Evolutionary conservation across 2,329 filamentous ascomycete genomes (phyloP), one percentile per base, ranked within the genome.

Genomic region (Xylaria arbuscula): DNA sequence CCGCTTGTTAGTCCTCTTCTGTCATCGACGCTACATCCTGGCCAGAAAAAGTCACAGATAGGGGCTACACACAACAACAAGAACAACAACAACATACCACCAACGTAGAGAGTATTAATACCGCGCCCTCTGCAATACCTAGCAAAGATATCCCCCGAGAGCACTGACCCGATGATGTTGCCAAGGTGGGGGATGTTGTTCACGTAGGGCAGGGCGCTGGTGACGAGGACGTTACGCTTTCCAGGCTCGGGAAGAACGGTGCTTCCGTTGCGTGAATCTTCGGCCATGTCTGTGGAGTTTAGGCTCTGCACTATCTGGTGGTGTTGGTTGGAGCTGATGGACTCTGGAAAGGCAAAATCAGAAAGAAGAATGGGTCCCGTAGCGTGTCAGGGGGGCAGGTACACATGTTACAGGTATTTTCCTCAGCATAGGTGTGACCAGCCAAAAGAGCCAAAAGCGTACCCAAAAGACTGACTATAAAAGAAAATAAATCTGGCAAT

Each of bases 121-220:
- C 69, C 67, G 28, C 69, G 67, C 55, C 60, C 69, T 58, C 69
- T 67, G 53, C 67, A 71, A 45, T 50, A 71, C 38, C 67, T 66
- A 50, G 73, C 74, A 66, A 78, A 87, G 62, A 86, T 83, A 70
- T 87, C 85, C 63, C 83, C 85, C 15, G 83, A 85, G 38, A 87
- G 80, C 1, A 87, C 85, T 10, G 76, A 80, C 24, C 82, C 83
- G 58, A 85, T 83, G 66, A 85, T 79, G 73, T 85, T 85, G 59
- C 83, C 85, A 60, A 87, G 75, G 72, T 87, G 85, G 1, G 85
- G 85, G 0, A 87, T 82, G 70, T 87, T 87, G 79, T 87, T 87
- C 67, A 87, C 85, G 69, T 87, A 87, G 15, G 85, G 85, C 9
- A 88, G 76, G 1, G 86, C 86, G 64, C 83, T 85, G 38, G 64